Base-by-base conservation (phyloP, 116 monocot genomes). In the Posidonia oceanica region DNA sequence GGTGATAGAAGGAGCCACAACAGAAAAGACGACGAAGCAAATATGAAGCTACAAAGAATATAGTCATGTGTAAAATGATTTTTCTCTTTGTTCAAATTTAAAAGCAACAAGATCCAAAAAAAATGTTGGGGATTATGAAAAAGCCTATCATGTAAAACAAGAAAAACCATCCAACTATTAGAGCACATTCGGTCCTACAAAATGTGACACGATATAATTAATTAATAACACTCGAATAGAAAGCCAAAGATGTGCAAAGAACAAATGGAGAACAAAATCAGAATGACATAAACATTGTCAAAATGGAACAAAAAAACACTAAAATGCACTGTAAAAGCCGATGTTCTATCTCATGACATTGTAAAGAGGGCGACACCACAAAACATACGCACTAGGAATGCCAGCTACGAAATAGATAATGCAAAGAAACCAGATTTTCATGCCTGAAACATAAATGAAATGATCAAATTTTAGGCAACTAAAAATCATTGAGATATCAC, bases 291-390 rank as follows among this genome's bases (percentile, higher is more conserved):
- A 21, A 58, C 54, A 54, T 2, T 58, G n/a, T 48, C 58, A 58
- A 17, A 16, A 21, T n/a, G 16, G 58, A 58, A 58, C 3, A 18
- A 58, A 6, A 17, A 21, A 58, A 21, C 14, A 58, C 6, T 6
- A 18, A 21, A 58, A 58, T 4, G 16, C 21, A 58, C 5, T n/a
- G 7, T 20, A 58, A n/a, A 10, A 58, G 2, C 3, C 1, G 17
- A 5, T 58, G 17, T 6, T 21, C 48, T 36, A 90, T 91, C 85
- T 90, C 90, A 94, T 84, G 29, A 91, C 91, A 39, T 75, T 83
- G 75, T 94, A 94, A 18, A 94, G 75, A 74, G 94, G 94, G 69
- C 90, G 75, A 59, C 90, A 94, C 94, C 94, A 94, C 56, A 94
- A 80, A 41, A 90, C 78, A 76, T 86, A 94, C 64, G 94, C 90